Evolutionary conservation across 2,329 filamentous ascomycete genomes (phyloP).

Genomic region (Volutella citrinella): DNA sequence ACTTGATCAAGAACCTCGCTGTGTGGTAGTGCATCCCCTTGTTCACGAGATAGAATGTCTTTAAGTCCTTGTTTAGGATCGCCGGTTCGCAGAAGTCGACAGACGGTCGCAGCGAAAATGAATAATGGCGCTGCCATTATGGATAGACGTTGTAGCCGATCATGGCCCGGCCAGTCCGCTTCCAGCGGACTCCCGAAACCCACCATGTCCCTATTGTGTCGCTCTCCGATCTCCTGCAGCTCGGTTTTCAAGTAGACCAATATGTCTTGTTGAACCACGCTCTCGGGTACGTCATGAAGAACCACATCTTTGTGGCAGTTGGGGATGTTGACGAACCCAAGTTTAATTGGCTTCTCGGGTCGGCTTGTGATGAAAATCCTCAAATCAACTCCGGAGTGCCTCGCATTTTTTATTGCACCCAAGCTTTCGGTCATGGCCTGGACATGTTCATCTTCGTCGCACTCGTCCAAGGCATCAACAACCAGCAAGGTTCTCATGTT

Average conservation of each 20-base stretch:
- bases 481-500: constrained; percentile 25
- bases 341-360: constrained; percentile 34
- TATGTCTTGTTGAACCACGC: constrained; percentile 35
- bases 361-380: constrained; percentile 40
- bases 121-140: constrained; percentile 32
- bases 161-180: constrained; percentile 28
- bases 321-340: constrained; percentile 29
- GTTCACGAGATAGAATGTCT: too few species aligned
- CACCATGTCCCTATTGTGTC: constrained; percentile 14
- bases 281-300: constrained; percentile 33
- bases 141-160: constrained; percentile 14
- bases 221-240: constrained; percentile 25
- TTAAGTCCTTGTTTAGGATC: too few species aligned
- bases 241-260: constrained; percentile 27
- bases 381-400: constrained; percentile 22
- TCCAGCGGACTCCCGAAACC: constrained; percentile 9
- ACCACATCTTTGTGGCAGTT: constrained; percentile 21
- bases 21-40: too few species aligned
- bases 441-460: constrained; percentile 25
- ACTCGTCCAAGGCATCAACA: constrained; percentile 31
- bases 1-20: too few species aligned
- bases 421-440: constrained; percentile 28
- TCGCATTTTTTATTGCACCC: constrained; percentile 7
- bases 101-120: constrained; percentile 32
- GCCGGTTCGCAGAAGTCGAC: constrained; percentile 21